phyloP scores from a whole-genome alignment of 306 rosid species.

The Dicorynia guianensis region DNA sequence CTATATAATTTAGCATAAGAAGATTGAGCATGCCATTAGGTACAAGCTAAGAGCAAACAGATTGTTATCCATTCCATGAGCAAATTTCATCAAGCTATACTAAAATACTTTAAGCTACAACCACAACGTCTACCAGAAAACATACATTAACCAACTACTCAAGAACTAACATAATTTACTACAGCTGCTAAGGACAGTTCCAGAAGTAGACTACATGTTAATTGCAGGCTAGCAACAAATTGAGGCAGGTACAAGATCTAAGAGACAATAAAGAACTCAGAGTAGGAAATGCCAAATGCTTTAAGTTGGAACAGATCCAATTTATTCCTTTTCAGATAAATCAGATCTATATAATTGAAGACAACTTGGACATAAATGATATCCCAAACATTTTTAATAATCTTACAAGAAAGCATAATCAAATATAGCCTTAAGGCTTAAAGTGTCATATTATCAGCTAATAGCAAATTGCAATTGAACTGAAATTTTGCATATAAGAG shows the following conservation, averaged over 20 bases:
- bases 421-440: not conserved
- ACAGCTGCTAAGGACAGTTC: not conserved
- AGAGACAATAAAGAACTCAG: not conserved
- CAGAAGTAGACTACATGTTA: not conserved
- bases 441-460: not conserved
- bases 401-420: slow-evolving; percentile 22
- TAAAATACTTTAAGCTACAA: not conserved
- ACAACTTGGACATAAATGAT: slow-evolving; percentile 27
- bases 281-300: slow-evolving; percentile 2
- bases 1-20: not conserved
- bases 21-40: not conserved
- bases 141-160: slow-evolving; percentile 2
- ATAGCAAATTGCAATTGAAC: slow-evolving; percentile 18
- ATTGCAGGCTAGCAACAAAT: slow-evolving; percentile 18
- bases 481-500: slow-evolving; percentile 7
- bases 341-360: not conserved
- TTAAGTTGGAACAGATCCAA: slow-evolving; percentile 2
- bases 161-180: slow-evolving; percentile 13
- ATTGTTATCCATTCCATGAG: not conserved
- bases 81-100: no score
- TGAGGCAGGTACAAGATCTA: not conserved
- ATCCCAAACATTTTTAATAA: slow-evolving; percentile 19
- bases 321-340: slow-evolving; percentile 11
- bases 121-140: slow-evolving; percentile 3
- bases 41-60: not conserved